Evolutionary conservation across 306 rosid genomes (phyloP), one percentile per base, ranked within the genome.

Genomic region (Cucurbita ficifolia): DNA sequence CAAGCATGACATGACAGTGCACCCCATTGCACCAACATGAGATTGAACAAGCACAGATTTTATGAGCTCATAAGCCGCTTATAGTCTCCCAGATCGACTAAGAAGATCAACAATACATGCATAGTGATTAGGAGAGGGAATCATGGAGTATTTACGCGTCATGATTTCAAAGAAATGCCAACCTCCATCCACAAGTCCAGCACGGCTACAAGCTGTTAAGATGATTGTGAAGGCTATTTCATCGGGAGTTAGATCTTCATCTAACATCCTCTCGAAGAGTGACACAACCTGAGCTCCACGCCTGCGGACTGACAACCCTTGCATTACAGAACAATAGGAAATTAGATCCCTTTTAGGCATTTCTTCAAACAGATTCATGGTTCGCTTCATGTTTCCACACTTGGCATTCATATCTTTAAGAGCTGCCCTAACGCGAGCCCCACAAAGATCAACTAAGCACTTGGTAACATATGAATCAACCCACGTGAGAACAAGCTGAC

Each of bases 361-460:
- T 56, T 74, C 82, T 35, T 77, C 79, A 61, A 91, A 89, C 81
- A 87, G 78, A 50, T 69, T 55, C 42, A 70, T 63, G 2, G 93
- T 91, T 81, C 89, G 80, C 40, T 86, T 90, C 81, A 91, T 80
- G 83, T 91, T 91, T 42, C 97, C 96, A 22, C 91, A 86, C 79
- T 91, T 91, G 0, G 91, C 96, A 87, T 87, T 88, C 97, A 91
- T 87, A 79, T 91, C 96, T 43, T 86, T 73, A 61, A 89, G 91
- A 64, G 97, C 90, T 16, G 91, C 81, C 40, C 60, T 72, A 60
- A 91, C 85, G 76, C 86, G 96, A 51, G 84, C 76, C 61, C 77
- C 85, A 52, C 35, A 70, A 80, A 84, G 67, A 79, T 87, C 78
- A 60, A 81, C 71, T 54, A 68, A 62, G 73, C 78, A 83, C 16